Percentiles rank a stretch among this genome's conserved stretches.
These are phyloP conservation scores for Gossypium davidsonii DNA, from an alignment of 441 rosid species.

Conservation along the genomic window DNA sequence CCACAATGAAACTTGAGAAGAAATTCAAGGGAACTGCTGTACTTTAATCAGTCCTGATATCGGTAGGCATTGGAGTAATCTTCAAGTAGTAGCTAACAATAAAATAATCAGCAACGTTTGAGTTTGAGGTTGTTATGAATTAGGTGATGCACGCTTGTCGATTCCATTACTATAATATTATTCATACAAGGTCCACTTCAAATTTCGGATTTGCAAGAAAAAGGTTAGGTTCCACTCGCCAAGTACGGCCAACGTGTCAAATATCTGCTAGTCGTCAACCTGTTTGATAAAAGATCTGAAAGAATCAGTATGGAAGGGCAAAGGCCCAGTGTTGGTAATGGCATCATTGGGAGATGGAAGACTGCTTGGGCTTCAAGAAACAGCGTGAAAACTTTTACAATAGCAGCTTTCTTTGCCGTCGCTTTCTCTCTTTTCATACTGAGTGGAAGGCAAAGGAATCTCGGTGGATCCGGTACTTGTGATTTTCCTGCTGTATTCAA, in stretches of 20 bases:
- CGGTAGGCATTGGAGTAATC: background rate
- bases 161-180: background rate
- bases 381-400: background rate
- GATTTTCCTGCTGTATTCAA: constrained; percentile 28
- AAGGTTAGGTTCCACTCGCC: no score
- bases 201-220: no score
- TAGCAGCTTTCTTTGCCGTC: background rate
- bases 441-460: background rate
- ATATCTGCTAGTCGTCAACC: background rate
- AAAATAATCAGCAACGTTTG: background rate
- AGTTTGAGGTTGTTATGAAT: background rate
- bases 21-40: no score
- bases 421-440: constrained; percentile 12
- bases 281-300: constrained; percentile 11
- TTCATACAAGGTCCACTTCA: background rate
- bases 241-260: background rate
- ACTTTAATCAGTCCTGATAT: no score
- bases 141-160: background rate
- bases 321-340: background rate
- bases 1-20: no score
- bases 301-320: constrained; percentile 1
- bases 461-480: constrained; percentile 5
- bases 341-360: constrained; percentile 5
- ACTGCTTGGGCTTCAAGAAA: background rate
- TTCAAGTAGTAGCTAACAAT: background rate